A percentile compares a stretch with the other conserved stretches of the same genome.
Conservation (phyloP, 2,329 filamentous ascomycete species). For the Ophiostoma himal-ulmi region DNA sequence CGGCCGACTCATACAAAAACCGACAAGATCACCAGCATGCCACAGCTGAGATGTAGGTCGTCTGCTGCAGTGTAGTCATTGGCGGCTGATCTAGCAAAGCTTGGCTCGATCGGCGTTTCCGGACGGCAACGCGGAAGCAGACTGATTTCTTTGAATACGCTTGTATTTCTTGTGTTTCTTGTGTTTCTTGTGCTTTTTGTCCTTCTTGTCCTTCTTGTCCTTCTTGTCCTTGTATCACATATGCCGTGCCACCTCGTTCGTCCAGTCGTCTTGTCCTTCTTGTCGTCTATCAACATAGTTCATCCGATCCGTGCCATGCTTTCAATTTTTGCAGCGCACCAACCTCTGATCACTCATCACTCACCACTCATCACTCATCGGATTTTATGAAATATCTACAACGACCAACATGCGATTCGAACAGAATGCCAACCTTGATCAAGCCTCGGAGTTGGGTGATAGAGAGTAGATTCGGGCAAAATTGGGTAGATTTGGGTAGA, state of each 20-base stretch:
- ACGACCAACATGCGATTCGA: constrained; percentile 2
- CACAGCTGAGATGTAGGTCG: neutral
- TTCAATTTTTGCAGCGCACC: neutral
- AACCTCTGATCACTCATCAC: neutral
- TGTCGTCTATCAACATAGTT: neutral
- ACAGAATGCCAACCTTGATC: neutral
- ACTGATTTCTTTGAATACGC: no score
- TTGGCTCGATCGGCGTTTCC: neutral
- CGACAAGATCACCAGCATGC: neutral
- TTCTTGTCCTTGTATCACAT: neutral
- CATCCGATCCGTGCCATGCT: neutral
- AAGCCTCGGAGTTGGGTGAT: neutral
- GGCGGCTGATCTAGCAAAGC: neutral
- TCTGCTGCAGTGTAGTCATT: no score
- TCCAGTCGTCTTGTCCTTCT: neutral
- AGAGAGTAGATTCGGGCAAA: neutral
- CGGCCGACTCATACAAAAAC: neutral
- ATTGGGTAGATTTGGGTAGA: neutral
- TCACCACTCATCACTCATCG: neutral
- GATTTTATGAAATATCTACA: neutral
- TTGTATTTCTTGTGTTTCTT: neutral
- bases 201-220: neutral
- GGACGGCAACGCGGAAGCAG: no score
- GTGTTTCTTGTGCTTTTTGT: neutral
- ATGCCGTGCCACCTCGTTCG: neutral